Evolutionary conservation across 2,329 filamentous ascomycete genomes (phyloP).

Genomic region (Xylariaceae sp.): DNA sequence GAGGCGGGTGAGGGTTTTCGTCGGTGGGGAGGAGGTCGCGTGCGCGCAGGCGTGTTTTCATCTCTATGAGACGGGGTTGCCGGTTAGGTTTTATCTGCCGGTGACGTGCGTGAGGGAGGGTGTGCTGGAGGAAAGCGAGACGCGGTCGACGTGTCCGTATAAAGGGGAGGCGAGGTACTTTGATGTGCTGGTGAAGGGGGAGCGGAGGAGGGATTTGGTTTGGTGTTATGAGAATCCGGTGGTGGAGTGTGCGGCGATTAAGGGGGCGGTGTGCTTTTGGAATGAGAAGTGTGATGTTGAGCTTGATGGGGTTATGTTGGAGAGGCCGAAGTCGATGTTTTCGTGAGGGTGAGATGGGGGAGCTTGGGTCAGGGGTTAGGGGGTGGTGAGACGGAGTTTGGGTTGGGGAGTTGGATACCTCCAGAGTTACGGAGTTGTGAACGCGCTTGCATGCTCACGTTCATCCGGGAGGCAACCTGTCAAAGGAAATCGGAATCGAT

Average conservation of each 20-base stretch:
- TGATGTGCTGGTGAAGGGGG: conserved; percentile 42
- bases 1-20: conserved; percentile 45
- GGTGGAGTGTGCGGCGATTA: conserved; percentile 49
- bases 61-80: conserved; percentile 56
- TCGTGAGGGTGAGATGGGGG: conserved; percentile 7
- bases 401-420: neutral
- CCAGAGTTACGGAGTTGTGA: too few relatives aligned
- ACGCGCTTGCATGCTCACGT: too few relatives aligned
- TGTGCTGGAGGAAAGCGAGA: conserved; percentile 45
- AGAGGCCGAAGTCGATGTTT: conserved; percentile 30
- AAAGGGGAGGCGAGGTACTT: conserved; percentile 63
- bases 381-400: neutral
- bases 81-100: conserved; percentile 55
- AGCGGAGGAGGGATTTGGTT: conserved; percentile 42
- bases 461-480: too few relatives aligned
- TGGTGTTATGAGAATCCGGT: conserved; percentile 60
- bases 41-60: conserved; percentile 47
- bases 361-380: neutral
- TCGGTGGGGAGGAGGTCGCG: conserved; percentile 34
- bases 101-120: conserved; percentile 43
- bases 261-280: conserved; percentile 58
- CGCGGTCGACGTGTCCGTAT: conserved; percentile 58
- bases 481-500: too few relatives aligned
- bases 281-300: conserved; percentile 63
- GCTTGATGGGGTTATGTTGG: conserved; percentile 44